These are phyloP conservation scores for Peniophora sp. DNA, from an alignment of 1,284 basidiomycete genomes.

Conservation along the genomic window DNA sequence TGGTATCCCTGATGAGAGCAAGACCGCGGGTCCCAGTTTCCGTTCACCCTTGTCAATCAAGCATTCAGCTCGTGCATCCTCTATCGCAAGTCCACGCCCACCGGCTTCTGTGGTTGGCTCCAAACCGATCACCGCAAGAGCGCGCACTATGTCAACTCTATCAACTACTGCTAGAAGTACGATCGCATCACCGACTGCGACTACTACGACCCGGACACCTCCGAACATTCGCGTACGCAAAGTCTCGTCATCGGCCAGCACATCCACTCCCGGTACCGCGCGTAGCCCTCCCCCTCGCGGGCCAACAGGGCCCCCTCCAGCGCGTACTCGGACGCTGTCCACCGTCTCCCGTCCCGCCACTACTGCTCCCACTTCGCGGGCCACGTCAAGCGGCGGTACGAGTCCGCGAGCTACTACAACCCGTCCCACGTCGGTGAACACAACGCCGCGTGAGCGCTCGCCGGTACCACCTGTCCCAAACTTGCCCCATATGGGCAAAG, in stretches of 20 bases:
- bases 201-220: neutral
- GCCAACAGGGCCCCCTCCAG: neutral
- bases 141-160: neutral
- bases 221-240: neutral
- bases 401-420: slow-evolving; percentile 12
- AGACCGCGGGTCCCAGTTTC: neutral
- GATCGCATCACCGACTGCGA: neutral
- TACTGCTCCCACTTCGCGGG: slow-evolving; percentile 3
- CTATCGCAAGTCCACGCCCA: neutral
- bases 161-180: neutral
- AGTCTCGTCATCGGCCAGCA: neutral
- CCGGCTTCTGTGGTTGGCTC: neutral
- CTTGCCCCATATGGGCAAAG: slow-evolving; percentile 3
- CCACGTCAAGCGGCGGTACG: slow-evolving; percentile 15
- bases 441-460: slow-evolving; percentile 12
- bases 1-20: neutral
- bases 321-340: slow-evolving; percentile 11
- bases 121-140: neutral
- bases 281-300: slow-evolving; percentile 4
- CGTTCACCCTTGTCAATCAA: neutral
- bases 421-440: slow-evolving; percentile 13
- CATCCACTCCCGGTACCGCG: neutral
- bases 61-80: neutral
- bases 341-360: slow-evolving; percentile 8
- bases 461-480: slow-evolving; percentile 14